Percentiles rank a stretch among this genome's conserved stretches.
Evolutionary conservation across 2,329 filamentous ascomycete genomes (phyloP).

Genomic region (Aspergillus cejpii): DNA sequence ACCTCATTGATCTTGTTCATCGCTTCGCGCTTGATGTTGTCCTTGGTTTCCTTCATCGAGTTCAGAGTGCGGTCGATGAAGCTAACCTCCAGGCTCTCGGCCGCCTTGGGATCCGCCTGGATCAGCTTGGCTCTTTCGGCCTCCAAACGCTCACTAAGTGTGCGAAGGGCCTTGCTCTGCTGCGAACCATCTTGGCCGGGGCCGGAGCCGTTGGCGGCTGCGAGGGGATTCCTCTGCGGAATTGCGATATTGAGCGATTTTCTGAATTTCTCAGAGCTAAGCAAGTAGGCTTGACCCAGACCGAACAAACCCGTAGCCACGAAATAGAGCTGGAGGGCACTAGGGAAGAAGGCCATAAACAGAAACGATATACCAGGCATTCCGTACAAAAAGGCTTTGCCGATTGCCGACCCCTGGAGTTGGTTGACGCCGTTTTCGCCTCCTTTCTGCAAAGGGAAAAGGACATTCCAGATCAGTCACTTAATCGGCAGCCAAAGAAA

Average conservation of each 20-base stretch:
- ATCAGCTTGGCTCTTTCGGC: conserved; percentile 10
- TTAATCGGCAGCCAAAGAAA: not conserved
- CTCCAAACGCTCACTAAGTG: conserved; percentile 13
- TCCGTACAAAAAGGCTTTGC: conserved; percentile 34
- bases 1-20: conserved; percentile 17
- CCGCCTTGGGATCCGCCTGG: conserved; percentile 6
- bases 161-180: conserved; percentile 14
- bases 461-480: not conserved
- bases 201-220: not conserved
- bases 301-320: conserved; percentile 37
- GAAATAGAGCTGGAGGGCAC: conserved; percentile 59
- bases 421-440: conserved; percentile 33
- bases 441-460: conserved; percentile 27
- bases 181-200: conserved; percentile 1
- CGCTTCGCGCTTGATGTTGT: conserved; percentile 21
- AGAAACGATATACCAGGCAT: conserved; percentile 50
- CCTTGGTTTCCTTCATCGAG: conserved; percentile 23
- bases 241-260: conserved; percentile 22
- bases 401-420: conserved; percentile 25
- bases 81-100: conserved; percentile 14
- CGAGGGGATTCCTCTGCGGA: conserved; percentile 3
- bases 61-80: conserved; percentile 35
- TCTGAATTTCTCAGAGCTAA: conserved; percentile 36
- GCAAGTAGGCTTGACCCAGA: conserved; percentile 41
- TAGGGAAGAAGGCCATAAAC: conserved; percentile 52